Evolutionary conservation across 2,329 filamentous ascomycete genomes (phyloP).

Genomic region (Knoxdaviesia capensis): DNA sequence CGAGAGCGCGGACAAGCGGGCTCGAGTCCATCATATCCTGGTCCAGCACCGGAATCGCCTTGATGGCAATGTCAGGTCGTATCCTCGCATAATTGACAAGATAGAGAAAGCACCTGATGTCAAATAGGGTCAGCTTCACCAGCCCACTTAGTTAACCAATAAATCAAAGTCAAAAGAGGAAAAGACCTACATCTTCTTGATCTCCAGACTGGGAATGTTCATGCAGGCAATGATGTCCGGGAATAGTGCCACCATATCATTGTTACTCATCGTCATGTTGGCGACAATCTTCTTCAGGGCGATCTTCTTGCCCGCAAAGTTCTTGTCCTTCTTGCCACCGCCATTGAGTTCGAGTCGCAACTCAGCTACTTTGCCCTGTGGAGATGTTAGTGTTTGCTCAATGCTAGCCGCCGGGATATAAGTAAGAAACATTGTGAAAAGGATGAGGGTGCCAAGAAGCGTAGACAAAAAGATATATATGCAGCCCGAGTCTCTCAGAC

Average conservation of each 20-base stretch:
- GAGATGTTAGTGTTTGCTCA: slow-evolving; percentile 30
- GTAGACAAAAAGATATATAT: neutral
- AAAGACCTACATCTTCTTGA: slow-evolving; percentile 84
- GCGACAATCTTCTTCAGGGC: slow-evolving; percentile 98
- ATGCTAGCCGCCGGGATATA: slow-evolving; percentile 25
- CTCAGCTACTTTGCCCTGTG: slow-evolving; percentile 97
- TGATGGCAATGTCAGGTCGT: slow-evolving; percentile 84
- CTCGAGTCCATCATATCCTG: slow-evolving; percentile 89
- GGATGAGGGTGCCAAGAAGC: neutral
- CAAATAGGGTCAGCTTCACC: neutral
- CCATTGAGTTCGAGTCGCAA: slow-evolving; percentile 83
- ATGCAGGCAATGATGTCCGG: slow-evolving; percentile 92
- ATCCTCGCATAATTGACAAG: slow-evolving; percentile 91
- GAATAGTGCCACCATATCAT: slow-evolving; percentile 96
- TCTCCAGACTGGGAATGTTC: slow-evolving; percentile 83
- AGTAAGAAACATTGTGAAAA: slow-evolving; percentile 26
- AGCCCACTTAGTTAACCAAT: neutral
- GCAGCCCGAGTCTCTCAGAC: too few relatives aligned
- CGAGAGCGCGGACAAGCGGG: slow-evolving; percentile 77
- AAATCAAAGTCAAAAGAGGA: too few relatives aligned
- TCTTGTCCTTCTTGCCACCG: slow-evolving; percentile 96
- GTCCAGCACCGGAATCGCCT: slow-evolving; percentile 74
- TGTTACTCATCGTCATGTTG: slow-evolving; percentile 99
- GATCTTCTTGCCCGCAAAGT: slow-evolving; percentile 85
- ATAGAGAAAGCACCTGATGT: slow-evolving; percentile 78